Base-by-base conservation (phyloP, 805 yeast genomes). In the Metschnikowia peoriensis region DNA sequence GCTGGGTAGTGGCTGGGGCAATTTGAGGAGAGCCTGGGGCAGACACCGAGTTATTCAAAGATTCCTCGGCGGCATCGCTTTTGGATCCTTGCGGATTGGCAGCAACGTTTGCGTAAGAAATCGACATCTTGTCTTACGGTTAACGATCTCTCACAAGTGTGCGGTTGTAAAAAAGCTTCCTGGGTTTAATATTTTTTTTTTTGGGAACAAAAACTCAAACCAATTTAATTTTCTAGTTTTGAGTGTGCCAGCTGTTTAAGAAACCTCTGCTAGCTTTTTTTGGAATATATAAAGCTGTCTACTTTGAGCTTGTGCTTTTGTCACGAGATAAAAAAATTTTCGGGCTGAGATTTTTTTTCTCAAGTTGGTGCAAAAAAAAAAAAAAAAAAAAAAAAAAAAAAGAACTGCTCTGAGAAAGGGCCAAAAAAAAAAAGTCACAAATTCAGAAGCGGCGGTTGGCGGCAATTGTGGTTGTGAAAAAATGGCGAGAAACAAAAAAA, bases 101-200 rank as follows among this genome's bases (percentile, higher is more conserved):
- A 55, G 76, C 78, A 48, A 69, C 67, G 54, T 73, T 71, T 52
- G 78, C 78, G 59, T 73, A 73, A 37, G 78, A 73, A 41, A 72
- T 64, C 39, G 73, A 60, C 50, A 57, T 57, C 38, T 47, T 47
- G 41, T 28, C 50, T 41, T 29, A 38, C 35, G 28, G n/a, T 28
- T 41, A 28, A 35, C 43, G 44, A 32, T 39, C 28, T 44, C 42
- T 22, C 28, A 9, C 14, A 15, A 38, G 45, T 39, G 38, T 44
- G 52, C 48, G 39, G 38, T 38, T 39, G 37, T 49, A 35, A 43
- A 38, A 11, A 27, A 28, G 32, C 44, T 15, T 43, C 38, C 15
- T 12, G 2, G 15, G 6, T 41, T 28, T 27, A n/a, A 22, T 8
- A 43, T 10, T 8, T 10, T 27, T 27, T 27, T 28, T 28, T 47